A percentile compares a stretch with the other conserved stretches of the same genome.
Conservation (phyloP, 768 basidiomycete genomes). For the Phanerochaete sordida region DNA sequence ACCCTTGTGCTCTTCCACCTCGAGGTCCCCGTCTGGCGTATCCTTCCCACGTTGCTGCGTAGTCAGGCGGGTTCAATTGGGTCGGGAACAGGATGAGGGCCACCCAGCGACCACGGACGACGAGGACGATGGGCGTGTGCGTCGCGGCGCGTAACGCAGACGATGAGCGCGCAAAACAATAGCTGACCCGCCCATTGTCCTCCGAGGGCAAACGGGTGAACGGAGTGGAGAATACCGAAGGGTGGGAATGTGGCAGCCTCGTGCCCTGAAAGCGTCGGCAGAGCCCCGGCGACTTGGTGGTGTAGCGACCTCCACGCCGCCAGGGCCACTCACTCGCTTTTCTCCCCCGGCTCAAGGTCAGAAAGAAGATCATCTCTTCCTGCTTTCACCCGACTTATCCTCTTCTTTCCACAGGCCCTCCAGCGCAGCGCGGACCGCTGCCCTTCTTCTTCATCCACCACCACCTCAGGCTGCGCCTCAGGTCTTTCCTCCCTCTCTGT, state of each 20-base stretch:
- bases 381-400: constrained; percentile 10
- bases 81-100: no score
- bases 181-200: not conserved
- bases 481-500: constrained; percentile 5
- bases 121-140: no score
- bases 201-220: not conserved
- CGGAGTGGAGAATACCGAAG: not conserved
- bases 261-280: not conserved
- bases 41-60: not conserved
- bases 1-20: not conserved
- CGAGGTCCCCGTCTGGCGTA: not conserved
- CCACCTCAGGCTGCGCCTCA: constrained; percentile 14
- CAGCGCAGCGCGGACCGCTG: constrained; percentile 12
- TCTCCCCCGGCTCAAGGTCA: not conserved
- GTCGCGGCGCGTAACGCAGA: no score
- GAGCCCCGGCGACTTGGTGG: constrained; percentile 9
- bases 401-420: not conserved
- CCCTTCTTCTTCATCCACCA: constrained; percentile 5
- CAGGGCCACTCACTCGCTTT: not conserved
- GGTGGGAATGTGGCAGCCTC: not conserved
- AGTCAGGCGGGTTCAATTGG: no score
- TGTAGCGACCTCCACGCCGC: constrained; percentile 6
- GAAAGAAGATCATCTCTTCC: not conserved
- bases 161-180: not conserved
- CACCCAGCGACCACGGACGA: no score